Evolutionary conservation across 345 rosid species (phyloP), one percentile per base, ranked within the genome.

Genomic region (Brassica incana): DNA sequence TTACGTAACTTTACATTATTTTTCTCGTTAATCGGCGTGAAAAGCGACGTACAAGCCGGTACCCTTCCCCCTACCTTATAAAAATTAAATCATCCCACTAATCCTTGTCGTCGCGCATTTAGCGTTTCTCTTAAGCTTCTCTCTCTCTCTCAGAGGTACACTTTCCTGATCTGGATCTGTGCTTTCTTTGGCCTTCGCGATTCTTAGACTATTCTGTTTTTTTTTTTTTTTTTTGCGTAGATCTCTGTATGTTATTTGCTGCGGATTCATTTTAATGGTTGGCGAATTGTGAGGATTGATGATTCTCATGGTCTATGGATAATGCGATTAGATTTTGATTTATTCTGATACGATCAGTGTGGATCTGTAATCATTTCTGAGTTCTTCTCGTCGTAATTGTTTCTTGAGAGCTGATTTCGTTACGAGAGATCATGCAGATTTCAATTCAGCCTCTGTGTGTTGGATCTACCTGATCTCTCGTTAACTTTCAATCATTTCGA

Each of bases 121-220:
- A 52, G 43, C 71, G 76, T 80, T 61, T 63, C 75, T 68, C 74
- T 38, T 62, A 74, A 74, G 79, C 71, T 50, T 77, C 74, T 54
- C 16, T 68, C 8, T n/a, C n/a, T 40, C 11, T 11, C 65, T 69
- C 76, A 66, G 30, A 69, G 75, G 75, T 80, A 80, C 10, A 71
- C 56, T 52, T 65, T 8, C 15, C 66, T 8, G 68, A 65, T 65
- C 77, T 80, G 65, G 59, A 80, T 74, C 78, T 79, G 5, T 59
- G 6, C 56, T 66, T 18, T 45, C 33, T 1, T 33, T 18, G 69
- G 25, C 25, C 25, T 23, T 23, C 25, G 25, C 25, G 25, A 18
- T 74, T 68, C 33, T 67, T 56, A 18, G 20, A 23, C 25, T 23
- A 23, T 23, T 23, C 25, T 23, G 25, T 23, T 23, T 23, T 20